A percentile compares a stretch with the other conserved stretches of the same genome.
Evolutionary conservation across 73 alveolate species (phyloP).

Genomic region (Symbiodinium pilosum): DNA sequence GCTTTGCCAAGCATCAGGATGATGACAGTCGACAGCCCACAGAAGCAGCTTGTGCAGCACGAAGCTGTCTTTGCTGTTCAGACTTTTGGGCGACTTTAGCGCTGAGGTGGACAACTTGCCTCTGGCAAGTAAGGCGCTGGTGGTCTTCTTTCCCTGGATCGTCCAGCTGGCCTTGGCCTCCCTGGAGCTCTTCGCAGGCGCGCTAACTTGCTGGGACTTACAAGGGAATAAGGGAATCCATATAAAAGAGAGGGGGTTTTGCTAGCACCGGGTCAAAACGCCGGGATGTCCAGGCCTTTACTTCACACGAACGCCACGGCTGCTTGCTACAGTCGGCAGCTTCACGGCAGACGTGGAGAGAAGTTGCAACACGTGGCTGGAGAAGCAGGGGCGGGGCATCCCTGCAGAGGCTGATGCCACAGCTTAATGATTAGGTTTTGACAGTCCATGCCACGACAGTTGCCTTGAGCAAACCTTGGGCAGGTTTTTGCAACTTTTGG

Average conservation of each 20-base stretch:
- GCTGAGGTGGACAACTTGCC: neutral
- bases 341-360: conserved; percentile 81
- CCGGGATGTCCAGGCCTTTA: conserved; percentile 39
- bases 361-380: conserved; percentile 68
- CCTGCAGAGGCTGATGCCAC: conserved; percentile 26
- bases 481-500: conserved; percentile 85
- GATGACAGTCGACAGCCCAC: neutral
- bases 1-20: neutral
- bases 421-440: too few species aligned
- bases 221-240: too few species aligned
- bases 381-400: conserved; percentile 59
- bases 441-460: neutral
- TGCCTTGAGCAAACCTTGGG: neutral
- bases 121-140: neutral
- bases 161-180: neutral
- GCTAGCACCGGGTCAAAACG: too few species aligned
- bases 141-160: neutral
- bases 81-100: neutral
- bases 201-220: too few species aligned
- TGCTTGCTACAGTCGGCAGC: conserved; percentile 27
- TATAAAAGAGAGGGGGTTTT: too few species aligned
- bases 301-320: conserved; percentile 54
- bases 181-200: neutral
- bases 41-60: neutral
- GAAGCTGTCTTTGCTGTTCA: too few species aligned